phyloP scores from a whole-genome alignment of 176 grass and related monocot genomes.

The Oryza longistaminata region DNA sequence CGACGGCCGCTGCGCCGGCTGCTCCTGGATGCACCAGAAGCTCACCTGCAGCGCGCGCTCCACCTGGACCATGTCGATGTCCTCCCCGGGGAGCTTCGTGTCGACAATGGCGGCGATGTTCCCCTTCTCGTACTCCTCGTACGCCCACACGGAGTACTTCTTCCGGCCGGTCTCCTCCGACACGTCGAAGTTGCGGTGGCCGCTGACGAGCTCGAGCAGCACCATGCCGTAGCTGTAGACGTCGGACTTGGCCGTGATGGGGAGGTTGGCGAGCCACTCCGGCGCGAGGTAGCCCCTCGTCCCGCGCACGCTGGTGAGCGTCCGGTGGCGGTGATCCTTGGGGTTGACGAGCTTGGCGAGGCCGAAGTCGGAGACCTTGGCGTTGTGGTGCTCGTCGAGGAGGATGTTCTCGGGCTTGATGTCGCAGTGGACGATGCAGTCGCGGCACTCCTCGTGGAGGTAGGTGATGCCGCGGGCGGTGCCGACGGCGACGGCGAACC shows the following conservation, averaged over 20 bases:
- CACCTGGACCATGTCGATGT: conserved; percentile 73
- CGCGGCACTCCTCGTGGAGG: conserved; percentile 97
- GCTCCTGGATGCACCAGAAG: conserved; percentile 99
- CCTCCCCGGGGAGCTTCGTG: conserved; percentile 44
- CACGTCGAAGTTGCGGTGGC: conserved; percentile 82
- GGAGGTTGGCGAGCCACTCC: conserved; percentile 95
- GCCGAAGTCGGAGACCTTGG: conserved; percentile 97
- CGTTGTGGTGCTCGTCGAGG: conserved; percentile 75
- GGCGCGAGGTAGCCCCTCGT: conserved; percentile 88
- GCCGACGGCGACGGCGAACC: conserved; percentile 78
- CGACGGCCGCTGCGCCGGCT: conserved; percentile 76
- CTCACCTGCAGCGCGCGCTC: conserved; percentile 66
- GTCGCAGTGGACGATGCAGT: conserved; percentile 98
- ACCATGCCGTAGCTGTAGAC: conserved; percentile 99
- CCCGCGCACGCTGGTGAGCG: conserved; percentile 81
- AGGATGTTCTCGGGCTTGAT: conserved; percentile 99
- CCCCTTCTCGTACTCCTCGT: conserved; percentile 86
- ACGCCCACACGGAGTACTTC: conserved; percentile 90
- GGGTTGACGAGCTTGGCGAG: conserved; percentile 87
- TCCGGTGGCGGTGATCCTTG: conserved; percentile 87
- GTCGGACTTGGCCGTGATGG: conserved; percentile 89
- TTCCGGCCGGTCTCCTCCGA: conserved; percentile 69
- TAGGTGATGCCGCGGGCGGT: conserved; percentile 91
- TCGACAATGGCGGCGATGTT: conserved; percentile 47
- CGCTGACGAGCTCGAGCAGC: conserved; percentile 81